Percentiles rank a stretch among this genome's conserved stretches.
These are phyloP conservation scores for Neurospora sp. DNA, from an alignment of 2,329 filamentous ascomycete species.

Conservation along the genomic window DNA sequence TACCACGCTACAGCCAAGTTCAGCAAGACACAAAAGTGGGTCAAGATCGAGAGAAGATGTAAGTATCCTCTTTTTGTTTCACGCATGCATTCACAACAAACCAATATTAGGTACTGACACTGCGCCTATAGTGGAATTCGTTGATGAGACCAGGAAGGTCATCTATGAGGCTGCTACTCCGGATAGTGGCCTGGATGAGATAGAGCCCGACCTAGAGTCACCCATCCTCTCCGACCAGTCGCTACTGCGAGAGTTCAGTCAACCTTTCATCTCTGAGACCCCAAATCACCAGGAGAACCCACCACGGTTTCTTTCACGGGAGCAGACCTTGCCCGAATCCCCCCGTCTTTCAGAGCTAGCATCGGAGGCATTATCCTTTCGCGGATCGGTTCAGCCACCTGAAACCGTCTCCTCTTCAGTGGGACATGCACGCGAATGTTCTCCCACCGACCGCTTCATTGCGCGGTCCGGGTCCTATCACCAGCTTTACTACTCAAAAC, in stretches of 20 bases:
- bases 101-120: conserved; percentile 4
- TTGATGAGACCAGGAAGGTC: conserved; percentile 17
- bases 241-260: not conserved
- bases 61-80: conserved; percentile 1
- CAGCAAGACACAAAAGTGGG: conserved; percentile 23
- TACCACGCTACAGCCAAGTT: conserved; percentile 16
- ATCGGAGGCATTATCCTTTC: not conserved
- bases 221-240: conserved; percentile 1
- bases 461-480: not conserved
- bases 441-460: conserved; percentile 22
- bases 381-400: not conserved
- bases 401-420: not conserved
- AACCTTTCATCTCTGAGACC: not conserved
- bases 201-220: conserved; percentile 6
- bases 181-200: conserved; percentile 12
- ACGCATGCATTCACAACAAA: not conserved
- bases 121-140: conserved; percentile 17
- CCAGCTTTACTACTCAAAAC: conserved; percentile 15
- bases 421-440: conserved; percentile 6
- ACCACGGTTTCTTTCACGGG: not conserved
- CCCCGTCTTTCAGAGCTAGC: not conserved
- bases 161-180: conserved; percentile 11
- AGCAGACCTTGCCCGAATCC: not conserved
- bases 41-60: conserved; percentile 22
- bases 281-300: not conserved